Conservation (phyloP, 2,329 filamentous ascomycete genomes). For the Cordyceps sp. region DNA sequence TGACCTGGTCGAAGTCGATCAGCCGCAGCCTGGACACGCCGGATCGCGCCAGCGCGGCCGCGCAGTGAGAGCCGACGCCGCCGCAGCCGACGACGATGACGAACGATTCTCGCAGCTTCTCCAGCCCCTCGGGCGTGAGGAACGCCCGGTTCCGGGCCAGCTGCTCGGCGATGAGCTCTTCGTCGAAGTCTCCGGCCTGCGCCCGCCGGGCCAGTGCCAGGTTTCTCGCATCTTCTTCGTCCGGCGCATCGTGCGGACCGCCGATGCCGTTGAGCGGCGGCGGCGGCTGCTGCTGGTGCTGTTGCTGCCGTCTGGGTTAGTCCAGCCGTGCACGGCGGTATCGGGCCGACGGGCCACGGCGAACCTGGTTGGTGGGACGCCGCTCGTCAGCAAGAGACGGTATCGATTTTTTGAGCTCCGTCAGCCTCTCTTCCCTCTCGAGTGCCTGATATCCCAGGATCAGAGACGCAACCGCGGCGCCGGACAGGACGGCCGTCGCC, state of each 20-base stretch:
- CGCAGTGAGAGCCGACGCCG: constrained; percentile 86
- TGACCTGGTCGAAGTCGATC: constrained; percentile 96
- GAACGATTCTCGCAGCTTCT: constrained; percentile 64
- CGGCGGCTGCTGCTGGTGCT: too few relatives aligned
- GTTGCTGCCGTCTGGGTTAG: too few relatives aligned
- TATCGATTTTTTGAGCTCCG: constrained; percentile 43
- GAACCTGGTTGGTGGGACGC: constrained; percentile 4
- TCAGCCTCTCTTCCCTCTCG: constrained; percentile 35
- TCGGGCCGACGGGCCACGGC: too few relatives aligned
- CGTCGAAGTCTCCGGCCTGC: constrained; percentile 46
- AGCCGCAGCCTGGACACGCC: constrained; percentile 78
- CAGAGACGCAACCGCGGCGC: constrained; percentile 40
- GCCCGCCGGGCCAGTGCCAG: constrained; percentile 41
- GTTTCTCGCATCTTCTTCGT: constrained; percentile 46
- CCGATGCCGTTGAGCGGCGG: constrained; percentile 47
- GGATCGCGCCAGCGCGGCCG: constrained; percentile 71
- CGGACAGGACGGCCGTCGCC: constrained; percentile 52
- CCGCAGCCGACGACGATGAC: constrained; percentile 85
- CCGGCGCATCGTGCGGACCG: constrained; percentile 27
- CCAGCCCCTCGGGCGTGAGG: constrained; percentile 64
- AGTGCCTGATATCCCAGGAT: constrained; percentile 46
- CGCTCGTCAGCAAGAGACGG: constrained; percentile 16
- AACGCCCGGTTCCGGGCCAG: constrained; percentile 87
- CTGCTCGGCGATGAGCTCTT: constrained; percentile 84
- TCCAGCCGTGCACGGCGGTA: too few relatives aligned